These are phyloP conservation scores for Apodospora peruviana DNA, from an alignment of 495 filamentous ascomycete genomes.

Conservation along the genomic window DNA sequence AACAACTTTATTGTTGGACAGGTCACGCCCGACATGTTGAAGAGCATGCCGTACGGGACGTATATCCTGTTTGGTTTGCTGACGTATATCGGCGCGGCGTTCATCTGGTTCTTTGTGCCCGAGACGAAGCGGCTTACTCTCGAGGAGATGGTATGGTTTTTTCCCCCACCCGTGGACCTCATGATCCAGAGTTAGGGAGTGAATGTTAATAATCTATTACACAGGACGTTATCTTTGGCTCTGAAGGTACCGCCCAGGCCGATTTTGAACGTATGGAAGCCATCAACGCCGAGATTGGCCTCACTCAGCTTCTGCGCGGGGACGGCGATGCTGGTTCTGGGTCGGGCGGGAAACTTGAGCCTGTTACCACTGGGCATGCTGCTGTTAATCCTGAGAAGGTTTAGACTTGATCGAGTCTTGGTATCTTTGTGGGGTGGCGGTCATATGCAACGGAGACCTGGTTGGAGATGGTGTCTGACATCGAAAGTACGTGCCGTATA, in stretches of 20 bases:
- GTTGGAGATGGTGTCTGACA: too few relatives aligned
- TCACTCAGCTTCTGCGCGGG: constrained; percentile 37
- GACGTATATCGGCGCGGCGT: constrained; percentile 62
- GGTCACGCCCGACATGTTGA: constrained; percentile 73
- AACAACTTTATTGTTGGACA: constrained; percentile 55
- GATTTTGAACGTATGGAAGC: constrained; percentile 68
- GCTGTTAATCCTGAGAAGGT: neutral
- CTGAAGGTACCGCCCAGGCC: constrained; percentile 60
- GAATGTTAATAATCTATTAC: constrained; percentile 33
- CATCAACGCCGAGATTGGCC: constrained; percentile 67
- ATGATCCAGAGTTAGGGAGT: neutral
- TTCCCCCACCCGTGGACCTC: neutral
- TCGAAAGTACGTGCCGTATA: too few relatives aligned
- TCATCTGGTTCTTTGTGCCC: constrained; percentile 69
- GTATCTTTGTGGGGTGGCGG: too few relatives aligned
- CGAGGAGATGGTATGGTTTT: constrained; percentile 47
- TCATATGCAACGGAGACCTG: too few relatives aligned
- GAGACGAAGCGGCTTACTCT: constrained; percentile 64
- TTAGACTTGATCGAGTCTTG: too few relatives aligned
- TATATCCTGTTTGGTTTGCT: constrained; percentile 75
- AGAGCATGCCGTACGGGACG: constrained; percentile 65
- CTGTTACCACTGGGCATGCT: too few relatives aligned
- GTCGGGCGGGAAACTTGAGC: neutral
- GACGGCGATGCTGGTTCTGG: constrained; percentile 2
- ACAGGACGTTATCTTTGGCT: constrained; percentile 71